Evolutionary conservation across 192 early-diverging fungal species (phyloP).

Genomic region (Podila clonocystis): DNA sequence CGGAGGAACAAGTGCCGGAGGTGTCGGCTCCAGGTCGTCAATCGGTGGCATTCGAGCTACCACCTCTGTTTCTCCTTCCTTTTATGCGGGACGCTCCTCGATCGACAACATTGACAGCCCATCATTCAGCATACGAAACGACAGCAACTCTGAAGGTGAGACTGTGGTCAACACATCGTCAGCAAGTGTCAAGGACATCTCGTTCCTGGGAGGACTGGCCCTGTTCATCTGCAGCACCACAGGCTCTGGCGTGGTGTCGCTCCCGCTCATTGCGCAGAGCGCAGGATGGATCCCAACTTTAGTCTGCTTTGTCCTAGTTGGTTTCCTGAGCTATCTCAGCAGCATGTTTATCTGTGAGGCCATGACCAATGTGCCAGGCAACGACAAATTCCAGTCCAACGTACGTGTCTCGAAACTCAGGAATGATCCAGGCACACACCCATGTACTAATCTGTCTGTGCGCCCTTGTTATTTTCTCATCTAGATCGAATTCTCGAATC

Average conservation of each 20-base stretch:
- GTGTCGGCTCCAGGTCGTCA: too few species aligned
- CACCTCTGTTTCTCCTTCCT: too few species aligned
- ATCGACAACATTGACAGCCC: too few species aligned
- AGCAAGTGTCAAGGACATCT: conserved; percentile 39
- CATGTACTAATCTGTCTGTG: not conserved
- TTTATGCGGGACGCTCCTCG: too few species aligned
- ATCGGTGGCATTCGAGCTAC: too few species aligned
- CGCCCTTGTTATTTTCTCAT: too few species aligned
- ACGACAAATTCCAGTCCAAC: conserved; percentile 72
- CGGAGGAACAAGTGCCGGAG: not conserved
- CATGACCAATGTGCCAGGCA: conserved; percentile 74
- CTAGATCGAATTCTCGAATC: conserved; percentile 74
- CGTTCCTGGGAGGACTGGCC: conserved; percentile 53
- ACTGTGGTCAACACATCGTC: too few species aligned
- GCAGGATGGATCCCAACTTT: conserved; percentile 53
- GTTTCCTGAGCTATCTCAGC: conserved; percentile 66
- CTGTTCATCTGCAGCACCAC: conserved; percentile 57
- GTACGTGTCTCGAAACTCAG: conserved; percentile 5
- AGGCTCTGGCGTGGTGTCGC: conserved; percentile 50
- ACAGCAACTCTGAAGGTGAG: too few species aligned
- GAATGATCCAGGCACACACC: too few species aligned
- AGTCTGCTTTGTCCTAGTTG: conserved; percentile 64
- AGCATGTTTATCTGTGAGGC: conserved; percentile 75
- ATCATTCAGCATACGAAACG: too few species aligned
- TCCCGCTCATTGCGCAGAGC: conserved; percentile 37